Evolutionary conservation across 768 basidiomycete species (phyloP), one percentile per base, ranked within the genome.

Genomic region (Mycena floridula): DNA sequence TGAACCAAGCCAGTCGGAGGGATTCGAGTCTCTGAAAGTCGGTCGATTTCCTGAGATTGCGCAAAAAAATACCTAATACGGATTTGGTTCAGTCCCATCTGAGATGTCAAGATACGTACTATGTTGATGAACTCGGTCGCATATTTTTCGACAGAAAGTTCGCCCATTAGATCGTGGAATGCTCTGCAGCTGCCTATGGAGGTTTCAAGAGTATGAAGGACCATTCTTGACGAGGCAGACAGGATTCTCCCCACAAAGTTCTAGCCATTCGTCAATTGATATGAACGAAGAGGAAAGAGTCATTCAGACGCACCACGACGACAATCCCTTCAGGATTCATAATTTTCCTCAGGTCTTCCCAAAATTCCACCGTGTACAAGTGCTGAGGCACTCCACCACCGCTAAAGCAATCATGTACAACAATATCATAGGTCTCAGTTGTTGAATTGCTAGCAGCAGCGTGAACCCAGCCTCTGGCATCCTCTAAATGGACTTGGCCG

Each of bases 401-500:
- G 7, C 92, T 91, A 60, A 96, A 97, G 56, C 89, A 89, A 54
- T 95, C 94, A 52, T 97, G 95, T 0, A 95, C 68, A 30, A 92
- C 77, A 49, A 85, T 71, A 52, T 89, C 85, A 56, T 78, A 90
- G 16, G 66, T 64, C 7, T 60, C 60, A 32, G 55, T 50, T 22
- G 55, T 49, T 15, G 15, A 16, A n/a, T 59, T 52, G 25, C 62
- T 59, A 20, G 56, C 52, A 4, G 57, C 58, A 7, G 60, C 42
- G 20, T 46, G 55, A n/a, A 84, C 76, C 80, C 85, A 92, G 11
- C 53, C 49, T 23, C 85, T 73, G 5, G 89, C 94, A 54, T 96
- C 92, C 55, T 84, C 69, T 23, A 96, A 59, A 58, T 85, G 83
- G 2, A 93, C 75, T 21, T 70, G 77, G 12, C 61, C 68, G 2